phyloP scores from a whole-genome alignment of 768 basidiomycete genomes.

The Suillus tomentosus region DNA sequence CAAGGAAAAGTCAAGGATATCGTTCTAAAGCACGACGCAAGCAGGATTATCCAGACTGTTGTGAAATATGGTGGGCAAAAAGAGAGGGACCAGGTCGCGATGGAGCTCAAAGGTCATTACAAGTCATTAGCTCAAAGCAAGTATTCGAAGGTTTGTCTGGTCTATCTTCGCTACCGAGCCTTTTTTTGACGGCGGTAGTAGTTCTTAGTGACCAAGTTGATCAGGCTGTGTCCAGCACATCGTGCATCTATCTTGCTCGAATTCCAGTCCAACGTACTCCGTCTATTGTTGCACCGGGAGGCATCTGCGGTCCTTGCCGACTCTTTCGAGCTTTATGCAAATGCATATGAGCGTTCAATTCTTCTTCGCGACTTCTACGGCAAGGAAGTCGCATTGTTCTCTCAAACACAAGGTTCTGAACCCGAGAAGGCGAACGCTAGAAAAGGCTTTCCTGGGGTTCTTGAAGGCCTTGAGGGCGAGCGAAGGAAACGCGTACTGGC shows the following conservation, averaged over 20 bases:
- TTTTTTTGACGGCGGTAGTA: constrained; percentile 28
- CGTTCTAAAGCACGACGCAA: constrained; percentile 90
- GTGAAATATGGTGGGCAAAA: constrained; percentile 78
- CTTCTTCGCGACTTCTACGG: constrained; percentile 90
- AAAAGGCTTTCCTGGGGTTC: constrained; percentile 66
- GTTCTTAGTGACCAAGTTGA: constrained; percentile 83
- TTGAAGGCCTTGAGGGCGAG: constrained; percentile 66
- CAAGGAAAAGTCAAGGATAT: constrained; percentile 85
- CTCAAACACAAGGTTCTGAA: constrained; percentile 51
- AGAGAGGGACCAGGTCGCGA: constrained; percentile 79
- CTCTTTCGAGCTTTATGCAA: constrained; percentile 84
- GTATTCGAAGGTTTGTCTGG: constrained; percentile 76
- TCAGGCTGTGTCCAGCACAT: constrained; percentile 72
- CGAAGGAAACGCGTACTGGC: constrained; percentile 65
- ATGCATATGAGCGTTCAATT: constrained; percentile 79
- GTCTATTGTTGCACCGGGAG: constrained; percentile 81
- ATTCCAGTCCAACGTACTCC: constrained; percentile 74
- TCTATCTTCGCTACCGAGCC: neutral
- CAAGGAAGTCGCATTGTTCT: constrained; percentile 80
- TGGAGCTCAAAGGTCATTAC: constrained; percentile 81
- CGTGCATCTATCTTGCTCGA: constrained; percentile 76
- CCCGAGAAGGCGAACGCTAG: constrained; percentile 65
- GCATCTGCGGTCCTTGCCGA: constrained; percentile 85
- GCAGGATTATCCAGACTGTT: constrained; percentile 78
- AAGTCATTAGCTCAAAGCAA: constrained; percentile 79